Evolutionary conservation across 2,329 filamentous ascomycete species (phyloP).

Genomic region (Emericellopsis cladophorae): DNA sequence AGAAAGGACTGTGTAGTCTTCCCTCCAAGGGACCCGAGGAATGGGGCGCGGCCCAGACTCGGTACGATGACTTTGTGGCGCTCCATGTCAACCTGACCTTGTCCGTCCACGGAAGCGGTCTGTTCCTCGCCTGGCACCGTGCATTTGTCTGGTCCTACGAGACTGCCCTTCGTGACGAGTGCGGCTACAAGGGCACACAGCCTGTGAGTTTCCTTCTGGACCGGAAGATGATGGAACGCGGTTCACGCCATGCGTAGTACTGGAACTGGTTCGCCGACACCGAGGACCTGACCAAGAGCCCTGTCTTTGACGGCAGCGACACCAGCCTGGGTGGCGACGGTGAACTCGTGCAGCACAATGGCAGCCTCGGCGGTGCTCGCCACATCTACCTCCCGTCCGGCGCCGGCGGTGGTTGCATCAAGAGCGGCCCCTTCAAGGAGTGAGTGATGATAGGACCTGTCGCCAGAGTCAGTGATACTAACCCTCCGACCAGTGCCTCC

Average conservation of each 20-base stretch:
- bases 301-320: slow-evolving; percentile 41
- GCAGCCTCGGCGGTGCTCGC: background rate
- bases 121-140: slow-evolving; percentile 27
- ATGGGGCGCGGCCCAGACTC: too few relatives aligned
- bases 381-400: slow-evolving; percentile 24
- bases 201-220: slow-evolving; percentile 7
- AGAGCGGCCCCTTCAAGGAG: slow-evolving; percentile 36
- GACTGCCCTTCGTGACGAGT: slow-evolving; percentile 23
- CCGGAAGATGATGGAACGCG: background rate
- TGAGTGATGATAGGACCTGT: too few relatives aligned
- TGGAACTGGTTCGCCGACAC: slow-evolving; percentile 30
- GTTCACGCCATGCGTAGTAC: slow-evolving; percentile 19
- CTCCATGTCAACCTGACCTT: too few relatives aligned
- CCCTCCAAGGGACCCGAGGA: too few relatives aligned
- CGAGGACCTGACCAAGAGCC: slow-evolving; percentile 29
- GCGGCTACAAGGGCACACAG: slow-evolving; percentile 22
- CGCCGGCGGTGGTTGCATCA: slow-evolving; percentile 41
- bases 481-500: slow-evolving; percentile 2
- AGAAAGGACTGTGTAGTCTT: background rate
- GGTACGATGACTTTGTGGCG: too few relatives aligned
- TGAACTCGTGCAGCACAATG: slow-evolving; percentile 2
- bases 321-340: slow-evolving; percentile 30
- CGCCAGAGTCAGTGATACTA: too few relatives aligned
- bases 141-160: slow-evolving; percentile 25
- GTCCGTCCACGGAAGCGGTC: slow-evolving; percentile 3